phyloP scores from a whole-genome alignment of 2,329 filamentous ascomycete species.

The Pyrenochaeta sp. region DNA sequence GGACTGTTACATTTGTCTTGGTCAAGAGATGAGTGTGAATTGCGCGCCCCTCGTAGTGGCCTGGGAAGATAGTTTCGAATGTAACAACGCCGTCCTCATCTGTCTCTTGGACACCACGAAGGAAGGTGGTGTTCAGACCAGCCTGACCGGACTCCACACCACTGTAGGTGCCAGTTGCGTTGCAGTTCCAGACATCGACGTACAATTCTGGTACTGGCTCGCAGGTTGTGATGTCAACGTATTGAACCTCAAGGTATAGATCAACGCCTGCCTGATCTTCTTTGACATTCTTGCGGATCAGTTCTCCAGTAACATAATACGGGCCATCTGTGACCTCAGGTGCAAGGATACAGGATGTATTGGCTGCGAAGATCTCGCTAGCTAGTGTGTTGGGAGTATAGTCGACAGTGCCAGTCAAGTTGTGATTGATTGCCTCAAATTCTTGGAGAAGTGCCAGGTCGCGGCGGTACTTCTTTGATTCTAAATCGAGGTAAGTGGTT shows the following conservation, averaged over 20 bases:
- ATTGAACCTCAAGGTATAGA: conserved; percentile 60
- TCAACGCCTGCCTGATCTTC: conserved; percentile 58
- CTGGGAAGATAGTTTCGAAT: conserved; percentile 60
- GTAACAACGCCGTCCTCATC: conserved; percentile 58
- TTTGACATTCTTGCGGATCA: conserved; percentile 58
- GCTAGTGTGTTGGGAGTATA: conserved; percentile 15
- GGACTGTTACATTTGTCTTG: conserved; percentile 46
- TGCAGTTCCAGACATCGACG: conserved; percentile 61
- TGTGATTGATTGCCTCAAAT: conserved; percentile 41
- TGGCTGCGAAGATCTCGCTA: conserved; percentile 27
- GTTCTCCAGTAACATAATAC: conserved; percentile 50
- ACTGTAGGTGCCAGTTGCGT: conserved; percentile 44
- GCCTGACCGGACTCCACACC: conserved; percentile 56
- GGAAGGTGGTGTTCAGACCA: conserved; percentile 42
- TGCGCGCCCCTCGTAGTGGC: conserved; percentile 46
- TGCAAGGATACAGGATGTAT: conserved; percentile 34
- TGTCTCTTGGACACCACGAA: conserved; percentile 59
- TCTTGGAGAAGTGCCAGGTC: conserved; percentile 41
- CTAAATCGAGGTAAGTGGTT: neutral
- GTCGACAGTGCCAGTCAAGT: conserved; percentile 25
- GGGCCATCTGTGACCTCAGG: conserved; percentile 35
- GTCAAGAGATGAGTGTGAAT: conserved; percentile 46
- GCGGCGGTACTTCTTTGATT: conserved; percentile 33
- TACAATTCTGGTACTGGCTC: conserved; percentile 57
- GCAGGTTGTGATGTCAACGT: conserved; percentile 62